phyloP scores from a whole-genome alignment of 2,329 filamentous ascomycete genomes.

The Colletotrichum cordylinicola region DNA sequence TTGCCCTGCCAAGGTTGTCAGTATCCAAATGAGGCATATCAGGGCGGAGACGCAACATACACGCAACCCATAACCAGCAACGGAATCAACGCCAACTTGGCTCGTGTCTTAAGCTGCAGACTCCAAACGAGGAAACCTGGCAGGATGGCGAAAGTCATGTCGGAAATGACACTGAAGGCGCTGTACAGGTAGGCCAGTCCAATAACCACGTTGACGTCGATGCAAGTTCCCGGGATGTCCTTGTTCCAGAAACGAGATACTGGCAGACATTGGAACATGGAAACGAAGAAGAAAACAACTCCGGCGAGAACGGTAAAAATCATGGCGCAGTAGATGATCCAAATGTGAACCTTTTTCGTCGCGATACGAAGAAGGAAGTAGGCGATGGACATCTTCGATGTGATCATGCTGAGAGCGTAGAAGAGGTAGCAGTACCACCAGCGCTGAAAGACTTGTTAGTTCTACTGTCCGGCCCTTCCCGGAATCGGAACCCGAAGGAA shows the following conservation, averaged over 20 bases:
- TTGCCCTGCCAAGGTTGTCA: constrained; percentile 39
- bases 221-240: constrained; percentile 37
- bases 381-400: constrained; percentile 48
- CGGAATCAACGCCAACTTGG: constrained; percentile 56
- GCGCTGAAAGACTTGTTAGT: constrained; percentile 26
- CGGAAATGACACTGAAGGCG: constrained; percentile 51
- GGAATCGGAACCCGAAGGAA: constrained; percentile 11
- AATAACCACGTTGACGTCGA: constrained; percentile 50
- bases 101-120: constrained; percentile 57
- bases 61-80: constrained; percentile 63
- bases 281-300: constrained; percentile 45
- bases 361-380: constrained; percentile 47
- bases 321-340: constrained; percentile 42
- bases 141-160: constrained; percentile 57
- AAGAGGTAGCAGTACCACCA: constrained; percentile 45
- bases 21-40: not conserved
- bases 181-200: constrained; percentile 59
- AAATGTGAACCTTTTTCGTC: constrained; percentile 34
- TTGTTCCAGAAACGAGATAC: constrained; percentile 47
- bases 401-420: constrained; percentile 41
- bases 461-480: not conserved
- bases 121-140: constrained; percentile 60
- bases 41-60: constrained; percentile 30
- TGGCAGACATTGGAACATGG: constrained; percentile 44
- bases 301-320: constrained; percentile 40